Base-by-base conservation (phyloP, 306 rosid species). In the Oemleria cerasiformis region DNA sequence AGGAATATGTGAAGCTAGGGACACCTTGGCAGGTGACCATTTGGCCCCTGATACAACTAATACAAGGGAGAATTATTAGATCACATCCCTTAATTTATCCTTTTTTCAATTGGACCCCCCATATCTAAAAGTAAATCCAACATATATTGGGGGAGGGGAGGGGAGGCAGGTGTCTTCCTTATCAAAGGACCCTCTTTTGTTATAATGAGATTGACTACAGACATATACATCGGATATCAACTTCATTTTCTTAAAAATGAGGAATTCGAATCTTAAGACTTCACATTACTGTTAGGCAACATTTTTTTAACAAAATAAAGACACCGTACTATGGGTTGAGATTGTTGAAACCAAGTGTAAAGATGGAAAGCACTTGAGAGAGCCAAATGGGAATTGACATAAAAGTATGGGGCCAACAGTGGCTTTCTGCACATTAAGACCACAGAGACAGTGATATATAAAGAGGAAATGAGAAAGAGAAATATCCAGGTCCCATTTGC, bases 401-500 rank as follows among this genome's bases (percentile, higher is more conserved):
- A n/a, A 49, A n/a, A n/a, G 14, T 17, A 48, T 8, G 45, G 54
- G 75, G 23, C 77, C 64, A 79, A 83, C 64, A 61, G 78, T 77
- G 62, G 81, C 73, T 70, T 77, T 75, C 39, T 63, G 76, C 67
- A 72, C 86, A 85, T 75, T 75, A 51, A 77, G 65, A 70, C 81
- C 85, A 65, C 81, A 77, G 36, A 44, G 82, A 83, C 74, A 79
- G 83, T 81, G 92, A 87, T 51, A 4, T 30, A 30, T 30, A 1
- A n/a, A 61, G 82, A 74, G 74, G 71, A 75, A 83, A 66, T 61
- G 57, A 63, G 79, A 84, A 50, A 3, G 58, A 63, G 80, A 82
- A 76, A 75, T 30, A 30, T 77, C 34, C 61, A 75, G 84, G 88
- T 21, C 85, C 88, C 88, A 79, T 73, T 81, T 79, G 79, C 81